Base-by-base conservation (phyloP, 2,329 filamentous ascomycete species). In the Arthroderma sp. region DNA sequence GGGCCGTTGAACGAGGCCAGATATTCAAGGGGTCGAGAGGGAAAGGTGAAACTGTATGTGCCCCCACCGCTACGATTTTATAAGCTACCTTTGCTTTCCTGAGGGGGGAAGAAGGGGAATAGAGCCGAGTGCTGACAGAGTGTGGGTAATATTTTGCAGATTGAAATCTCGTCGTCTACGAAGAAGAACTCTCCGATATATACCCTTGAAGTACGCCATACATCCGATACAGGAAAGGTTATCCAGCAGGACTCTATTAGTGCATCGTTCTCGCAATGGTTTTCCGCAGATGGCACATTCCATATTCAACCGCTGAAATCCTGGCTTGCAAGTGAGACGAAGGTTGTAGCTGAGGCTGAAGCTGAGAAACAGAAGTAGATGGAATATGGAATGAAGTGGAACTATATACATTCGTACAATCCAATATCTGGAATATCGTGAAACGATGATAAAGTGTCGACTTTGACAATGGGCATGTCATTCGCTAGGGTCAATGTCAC, bases 151-250 rank as follows among this genome's bases (percentile, higher is more conserved):
- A 22, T 22, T 22, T 22, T 22, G 40, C 51, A 91, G 81, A 74
- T 95, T 58, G 75, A 76, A 10, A 80, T 96, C 53, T 71, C 75
- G 1, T 85, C 80, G 34, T 76, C 74, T 1, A 79, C 78, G 1
- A 81, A 83, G 58, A 95, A 95, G 62, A 78, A 88, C 64, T 75
- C 81, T 34, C 85, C 87, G 1, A 74, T 79, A 38, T 98, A 98
- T 70, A 75, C 83, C 57, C 67, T 94, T 48, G 78, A 74, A 37
- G 72, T 94, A 42, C 55, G 52, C 29, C 68, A 68, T 47, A 61
- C 60, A 10, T 63, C 64, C 8, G 54, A 63, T n/a, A 47, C 57
- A 1, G 58, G 58, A 22, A 65, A 65, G 52, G 54, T 63, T 27
- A 53, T 62, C 42, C 59, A 68, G 61, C 60, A 71, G 59, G 58